These are phyloP conservation scores for Cryphonectria parasitica DNA, from an alignment of 2,329 filamentous ascomycete genomes.

Conservation along the genomic window DNA sequence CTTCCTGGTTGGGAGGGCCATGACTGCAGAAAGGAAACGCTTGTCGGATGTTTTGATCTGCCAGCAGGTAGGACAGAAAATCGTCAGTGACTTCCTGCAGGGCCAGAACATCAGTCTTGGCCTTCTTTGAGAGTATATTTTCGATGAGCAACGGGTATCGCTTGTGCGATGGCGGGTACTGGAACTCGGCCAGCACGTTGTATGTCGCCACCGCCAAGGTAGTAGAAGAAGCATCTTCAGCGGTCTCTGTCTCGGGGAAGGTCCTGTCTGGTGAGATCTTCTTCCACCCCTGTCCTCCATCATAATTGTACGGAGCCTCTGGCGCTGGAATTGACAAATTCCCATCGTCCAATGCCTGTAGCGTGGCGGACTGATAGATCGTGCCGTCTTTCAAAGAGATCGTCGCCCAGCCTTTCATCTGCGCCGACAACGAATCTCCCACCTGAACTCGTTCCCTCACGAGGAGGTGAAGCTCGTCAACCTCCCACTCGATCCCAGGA, in stretches of 20 bases:
- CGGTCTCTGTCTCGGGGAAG: neutral
- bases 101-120: slow-evolving; percentile 52
- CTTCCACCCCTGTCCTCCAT: slow-evolving; percentile 22
- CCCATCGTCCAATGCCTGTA: slow-evolving; percentile 32
- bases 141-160: slow-evolving; percentile 49
- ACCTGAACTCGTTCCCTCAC: slow-evolving; percentile 44
- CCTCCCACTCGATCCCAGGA: slow-evolving; percentile 52
- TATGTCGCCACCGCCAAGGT: slow-evolving; percentile 50
- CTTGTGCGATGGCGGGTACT: slow-evolving; percentile 47
- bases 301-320: slow-evolving; percentile 29
- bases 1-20: slow-evolving; percentile 55
- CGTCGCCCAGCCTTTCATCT: slow-evolving; percentile 62
- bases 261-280: neutral
- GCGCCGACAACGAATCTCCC: slow-evolving; percentile 34
- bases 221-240: neutral
- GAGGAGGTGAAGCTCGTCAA: slow-evolving; percentile 55
- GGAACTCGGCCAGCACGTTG: slow-evolving; percentile 57
- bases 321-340: neutral
- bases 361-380: slow-evolving; percentile 33
- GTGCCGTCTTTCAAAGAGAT: slow-evolving; percentile 42
- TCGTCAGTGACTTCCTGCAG: slow-evolving; percentile 69
- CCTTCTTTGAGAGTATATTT: slow-evolving; percentile 48
- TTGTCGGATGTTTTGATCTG: slow-evolving; percentile 47
- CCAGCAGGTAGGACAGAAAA: slow-evolving; percentile 61
- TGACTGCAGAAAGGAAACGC: slow-evolving; percentile 62